Evolutionary conservation across 495 filamentous ascomycete species (phyloP), one percentile per base, ranked within the genome.

Genomic region (Eremomyces bilateralis): DNA sequence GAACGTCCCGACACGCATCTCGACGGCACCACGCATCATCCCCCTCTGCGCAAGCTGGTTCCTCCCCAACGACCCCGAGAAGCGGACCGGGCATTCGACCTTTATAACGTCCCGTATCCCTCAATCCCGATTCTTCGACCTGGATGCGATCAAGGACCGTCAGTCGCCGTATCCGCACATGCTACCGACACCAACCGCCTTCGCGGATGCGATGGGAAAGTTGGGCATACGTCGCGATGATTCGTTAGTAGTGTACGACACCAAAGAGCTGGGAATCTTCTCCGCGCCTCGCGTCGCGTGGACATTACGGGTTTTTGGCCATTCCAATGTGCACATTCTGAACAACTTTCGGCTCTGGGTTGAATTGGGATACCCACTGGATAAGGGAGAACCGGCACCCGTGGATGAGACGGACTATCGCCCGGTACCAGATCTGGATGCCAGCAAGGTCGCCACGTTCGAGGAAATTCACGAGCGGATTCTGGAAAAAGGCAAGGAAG

Each of bases 291-390:
- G 90, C 34, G 84, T 88, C 4, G 85, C 69, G 22, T 97, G 88
- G 88, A 95, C 83, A 5, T 58, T 97, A 37, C 67, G 69, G 39
- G 71, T 83, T 17, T 92, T 93, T 50, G 85, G 88, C 8, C 88
- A 97, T 53, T 63, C 72, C n/a, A 70, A 65, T 41, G 85, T 94
- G 3, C 80, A 93, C 53, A 47, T 97, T 22, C 58, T 97, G 35
- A 88, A 97, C 56, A 97, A 95, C 55, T 97, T 93, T 58, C 72
- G 72, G 47, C 49, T 78, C 21, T 97, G 84, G 84, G 71, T 80
- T 1, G 72, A 82, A 17, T 63, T 84, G 49, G 80, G 76, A 4
- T 63, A 68, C 42, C 79, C 83, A 3, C 76, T 69, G 0, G 84
- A 93, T 57, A 71, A 63, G 27, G 85, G 83, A 2, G 69, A 64